phyloP scores from a whole-genome alignment of 2,329 filamentous ascomycete species.

The Orbilia blumenaviensis region DNA sequence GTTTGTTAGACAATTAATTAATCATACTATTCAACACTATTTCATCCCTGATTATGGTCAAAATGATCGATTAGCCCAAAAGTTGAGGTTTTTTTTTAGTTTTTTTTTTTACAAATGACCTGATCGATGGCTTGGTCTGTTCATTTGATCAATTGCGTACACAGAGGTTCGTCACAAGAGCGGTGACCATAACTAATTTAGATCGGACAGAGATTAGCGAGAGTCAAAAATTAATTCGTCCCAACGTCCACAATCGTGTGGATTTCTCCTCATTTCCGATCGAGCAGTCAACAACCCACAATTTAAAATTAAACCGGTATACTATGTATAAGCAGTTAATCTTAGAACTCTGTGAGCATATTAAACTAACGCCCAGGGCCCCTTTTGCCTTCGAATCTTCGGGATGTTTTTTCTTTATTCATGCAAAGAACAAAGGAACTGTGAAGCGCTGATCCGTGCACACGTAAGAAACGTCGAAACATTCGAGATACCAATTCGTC shows the following conservation, averaged over 20 bases:
- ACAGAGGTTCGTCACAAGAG: background rate
- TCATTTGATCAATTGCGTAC: background rate
- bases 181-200: slow-evolving; percentile 16
- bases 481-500: background rate
- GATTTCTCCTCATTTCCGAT: slow-evolving; percentile 9
- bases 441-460: background rate
- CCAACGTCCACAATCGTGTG: background rate
- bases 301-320: slow-evolving; percentile 9
- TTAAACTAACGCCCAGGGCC: background rate
- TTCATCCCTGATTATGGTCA: background rate
- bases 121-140: background rate
- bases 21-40: background rate
- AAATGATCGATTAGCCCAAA: background rate
- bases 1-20: background rate
- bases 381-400: background rate
- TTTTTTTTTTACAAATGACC: background rate
- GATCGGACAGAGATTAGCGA: slow-evolving; percentile 29
- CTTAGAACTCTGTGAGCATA: background rate
- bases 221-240: slow-evolving; percentile 8
- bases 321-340: too few species aligned
- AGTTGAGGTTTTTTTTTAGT: too few species aligned
- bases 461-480: background rate
- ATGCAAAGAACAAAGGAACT: background rate
- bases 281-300: background rate
- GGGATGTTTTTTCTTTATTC: background rate